Percentiles rank a stretch among this genome's conserved stretches.
Conservation (phyloP, 139 green algal genomes). For the Nannochloris sp. region DNA sequence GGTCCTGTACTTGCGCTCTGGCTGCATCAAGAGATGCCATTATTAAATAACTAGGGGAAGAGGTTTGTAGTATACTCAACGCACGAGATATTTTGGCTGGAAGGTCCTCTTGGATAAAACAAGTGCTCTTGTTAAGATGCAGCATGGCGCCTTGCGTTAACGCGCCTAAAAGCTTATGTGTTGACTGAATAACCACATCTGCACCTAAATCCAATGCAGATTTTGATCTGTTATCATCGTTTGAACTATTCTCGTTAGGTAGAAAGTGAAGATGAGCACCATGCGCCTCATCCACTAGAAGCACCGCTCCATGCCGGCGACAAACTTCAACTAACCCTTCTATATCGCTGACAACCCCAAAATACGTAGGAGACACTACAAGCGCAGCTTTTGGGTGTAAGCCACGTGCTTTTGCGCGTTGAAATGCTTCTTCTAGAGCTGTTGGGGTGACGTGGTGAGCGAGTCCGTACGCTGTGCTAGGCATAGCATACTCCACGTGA, state of each 20-base stretch:
- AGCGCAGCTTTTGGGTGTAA: conserved; percentile 42
- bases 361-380: conserved; percentile 86
- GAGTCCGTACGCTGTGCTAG: conserved; percentile 51
- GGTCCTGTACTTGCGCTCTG: conserved; percentile 20
- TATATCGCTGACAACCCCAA: conserved; percentile 55
- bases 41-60: conserved; percentile 83
- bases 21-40: conserved; percentile 87
- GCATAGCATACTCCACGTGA: conserved; percentile 5
- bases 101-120: not conserved
- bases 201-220: conserved; percentile 60
- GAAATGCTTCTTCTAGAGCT: conserved; percentile 37
- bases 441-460: conserved; percentile 47
- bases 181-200: conserved; percentile 86
- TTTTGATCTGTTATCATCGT: too few relatives aligned
- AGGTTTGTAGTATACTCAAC: conserved; percentile 57
- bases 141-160: conserved; percentile 93
- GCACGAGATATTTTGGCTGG: conserved; percentile 1
- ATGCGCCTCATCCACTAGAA: conserved; percentile 92
- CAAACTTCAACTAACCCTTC: conserved; percentile 48
- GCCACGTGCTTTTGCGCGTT: conserved; percentile 3
- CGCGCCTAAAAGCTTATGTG: conserved; percentile 81
- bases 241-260: conserved; percentile 11
- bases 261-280: conserved; percentile 73
- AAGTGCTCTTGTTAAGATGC: conserved; percentile 33
- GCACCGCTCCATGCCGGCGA: conserved; percentile 39